These are phyloP conservation scores for Aphanocladium album DNA, from an alignment of 2,329 filamentous ascomycete species.

Conservation along the genomic window DNA sequence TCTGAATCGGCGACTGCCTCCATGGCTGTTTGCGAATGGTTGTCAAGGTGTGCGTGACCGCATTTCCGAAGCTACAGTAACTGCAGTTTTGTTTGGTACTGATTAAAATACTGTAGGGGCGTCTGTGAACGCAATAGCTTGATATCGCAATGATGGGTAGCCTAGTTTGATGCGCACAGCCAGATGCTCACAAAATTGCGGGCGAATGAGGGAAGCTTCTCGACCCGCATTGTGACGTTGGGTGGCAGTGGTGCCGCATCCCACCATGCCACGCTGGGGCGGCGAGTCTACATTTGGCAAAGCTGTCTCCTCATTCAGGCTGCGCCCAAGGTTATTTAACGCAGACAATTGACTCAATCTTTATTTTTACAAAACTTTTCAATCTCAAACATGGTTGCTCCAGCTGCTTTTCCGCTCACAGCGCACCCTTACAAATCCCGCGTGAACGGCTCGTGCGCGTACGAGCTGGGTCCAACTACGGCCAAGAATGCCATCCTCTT, in stretches of 20 bases:
- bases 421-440: constrained; percentile 43
- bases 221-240: constrained; percentile 10
- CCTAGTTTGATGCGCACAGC: not conserved
- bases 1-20: constrained; percentile 20
- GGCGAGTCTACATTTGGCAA: too few relatives aligned
- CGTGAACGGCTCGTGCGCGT: constrained; percentile 37
- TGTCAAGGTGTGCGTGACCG: not conserved
- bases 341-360: not conserved
- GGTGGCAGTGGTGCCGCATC: not conserved
- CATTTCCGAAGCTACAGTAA: not conserved
- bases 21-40: constrained; percentile 19
- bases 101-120: not conserved
- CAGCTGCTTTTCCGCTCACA: constrained; percentile 35
- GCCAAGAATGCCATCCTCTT: constrained; percentile 59
- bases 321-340: not conserved
- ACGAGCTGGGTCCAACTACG: constrained; percentile 38
- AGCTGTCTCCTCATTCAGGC: not conserved
- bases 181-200: not conserved
- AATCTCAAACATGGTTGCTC: constrained; percentile 20
- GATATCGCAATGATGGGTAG: not conserved
- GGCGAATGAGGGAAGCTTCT: constrained; percentile 1
- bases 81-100: not conserved
- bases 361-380: not conserved
- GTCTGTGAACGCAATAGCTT: not conserved
- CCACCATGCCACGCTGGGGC: not conserved